These are phyloP conservation scores for Cladosporium sp. DNA, from an alignment of 2,329 filamentous ascomycete genomes.

Conservation along the genomic window DNA sequence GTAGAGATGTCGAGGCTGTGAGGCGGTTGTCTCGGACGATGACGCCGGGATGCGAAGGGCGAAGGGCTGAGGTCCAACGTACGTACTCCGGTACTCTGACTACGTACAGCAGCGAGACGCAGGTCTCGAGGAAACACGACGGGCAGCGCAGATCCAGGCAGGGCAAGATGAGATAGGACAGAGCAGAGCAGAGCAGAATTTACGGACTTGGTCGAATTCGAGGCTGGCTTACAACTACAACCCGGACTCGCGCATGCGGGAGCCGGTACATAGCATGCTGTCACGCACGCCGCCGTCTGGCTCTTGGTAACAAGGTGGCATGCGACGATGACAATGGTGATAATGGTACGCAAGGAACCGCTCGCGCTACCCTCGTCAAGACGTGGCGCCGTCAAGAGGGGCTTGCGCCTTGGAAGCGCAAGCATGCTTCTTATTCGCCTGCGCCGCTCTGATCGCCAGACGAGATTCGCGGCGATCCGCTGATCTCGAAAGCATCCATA, in stretches of 20 bases:
- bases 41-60: background rate
- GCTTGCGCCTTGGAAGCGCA: background rate
- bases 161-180: background rate
- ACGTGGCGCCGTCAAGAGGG: constrained; percentile 1
- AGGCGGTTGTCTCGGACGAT: constrained; percentile 3
- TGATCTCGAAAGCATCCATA: background rate
- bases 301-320: background rate
- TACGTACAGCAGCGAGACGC: background rate
- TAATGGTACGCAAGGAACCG: constrained; percentile 1
- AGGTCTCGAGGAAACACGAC: background rate
- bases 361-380: background rate
- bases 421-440: background rate
- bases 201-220: background rate
- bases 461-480: background rate
- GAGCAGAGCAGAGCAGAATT: background rate
- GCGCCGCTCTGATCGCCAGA: background rate
- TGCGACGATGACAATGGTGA: constrained; percentile 1
- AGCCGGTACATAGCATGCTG: background rate
- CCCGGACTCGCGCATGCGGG: too few relatives aligned
- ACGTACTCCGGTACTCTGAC: constrained; percentile 1
- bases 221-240: background rate
- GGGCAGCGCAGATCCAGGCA: background rate
- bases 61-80: background rate
- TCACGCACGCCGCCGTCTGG: background rate
- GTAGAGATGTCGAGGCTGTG: background rate